phyloP scores from a whole-genome alignment of 495 filamentous ascomycete genomes.

The Rusavskia elegans region DNA sequence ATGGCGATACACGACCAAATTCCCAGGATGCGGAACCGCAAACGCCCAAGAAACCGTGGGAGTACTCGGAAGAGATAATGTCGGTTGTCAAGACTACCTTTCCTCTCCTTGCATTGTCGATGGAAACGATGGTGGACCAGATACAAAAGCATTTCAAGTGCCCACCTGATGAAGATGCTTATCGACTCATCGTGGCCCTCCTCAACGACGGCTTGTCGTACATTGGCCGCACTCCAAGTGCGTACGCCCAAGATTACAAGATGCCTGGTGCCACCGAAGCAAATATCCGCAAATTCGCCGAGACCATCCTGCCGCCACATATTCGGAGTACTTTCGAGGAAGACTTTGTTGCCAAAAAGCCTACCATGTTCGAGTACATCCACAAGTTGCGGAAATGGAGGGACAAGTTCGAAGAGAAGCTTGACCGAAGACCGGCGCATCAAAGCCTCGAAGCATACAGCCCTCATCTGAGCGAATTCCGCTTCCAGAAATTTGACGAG shows the following conservation, averaged over 20 bases:
- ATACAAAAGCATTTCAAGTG: constrained; percentile 98
- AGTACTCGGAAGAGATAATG: constrained; percentile 90
- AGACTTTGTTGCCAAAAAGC: constrained; percentile 85
- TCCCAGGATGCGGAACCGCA: constrained; percentile 16
- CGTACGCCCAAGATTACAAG: constrained; percentile 82
- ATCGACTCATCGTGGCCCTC: constrained; percentile 90
- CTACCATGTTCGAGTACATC: constrained; percentile 94
- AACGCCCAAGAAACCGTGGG: constrained; percentile 68
- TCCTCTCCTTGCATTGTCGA: constrained; percentile 84
- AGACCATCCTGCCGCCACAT: constrained; percentile 84
- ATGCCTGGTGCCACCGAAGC: constrained; percentile 78
- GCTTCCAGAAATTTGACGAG: constrained; percentile 94
- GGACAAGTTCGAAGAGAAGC: constrained; percentile 93
- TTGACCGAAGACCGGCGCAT: constrained; percentile 64
- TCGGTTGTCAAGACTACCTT: constrained; percentile 88
- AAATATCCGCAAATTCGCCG: constrained; percentile 91
- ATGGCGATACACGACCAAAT: constrained; percentile 20
- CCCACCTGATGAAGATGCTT: constrained; percentile 94
- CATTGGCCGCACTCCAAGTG: constrained; percentile 67
- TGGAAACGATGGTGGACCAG: constrained; percentile 99
- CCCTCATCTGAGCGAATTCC: constrained; percentile 84
- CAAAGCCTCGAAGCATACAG: constrained; percentile 67
- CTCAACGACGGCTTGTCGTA: constrained; percentile 86
- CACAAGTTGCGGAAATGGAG: constrained; percentile 92
- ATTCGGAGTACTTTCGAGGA: constrained; percentile 89